Evolutionary conservation across 2,329 filamentous ascomycete genomes (phyloP).

Genomic region (Gyromitra esculenta): DNA sequence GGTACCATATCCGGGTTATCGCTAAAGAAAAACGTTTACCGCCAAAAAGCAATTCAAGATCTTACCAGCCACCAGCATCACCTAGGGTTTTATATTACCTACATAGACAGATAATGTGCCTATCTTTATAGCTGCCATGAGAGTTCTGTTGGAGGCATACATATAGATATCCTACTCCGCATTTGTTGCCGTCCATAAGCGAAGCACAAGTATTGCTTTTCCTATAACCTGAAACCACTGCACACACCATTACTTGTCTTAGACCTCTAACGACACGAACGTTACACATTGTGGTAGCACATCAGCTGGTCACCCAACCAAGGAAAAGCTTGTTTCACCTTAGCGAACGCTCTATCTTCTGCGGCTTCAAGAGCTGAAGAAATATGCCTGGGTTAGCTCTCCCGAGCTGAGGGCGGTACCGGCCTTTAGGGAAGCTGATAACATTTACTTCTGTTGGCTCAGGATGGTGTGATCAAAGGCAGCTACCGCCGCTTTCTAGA

Average conservation of each 20-base stretch:
- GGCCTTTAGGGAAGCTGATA: conserved; percentile 10
- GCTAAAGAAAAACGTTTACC: neutral
- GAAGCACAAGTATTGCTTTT: conserved; percentile 17
- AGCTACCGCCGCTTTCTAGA: neutral
- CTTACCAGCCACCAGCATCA: neutral
- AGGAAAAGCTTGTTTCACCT: conserved; percentile 28
- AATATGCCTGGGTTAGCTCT: neutral
- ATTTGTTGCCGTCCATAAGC: conserved; percentile 28
- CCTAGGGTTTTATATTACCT: neutral
- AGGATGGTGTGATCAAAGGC: neutral
- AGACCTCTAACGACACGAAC: neutral
- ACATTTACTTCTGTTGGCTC: neutral
- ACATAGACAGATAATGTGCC: neutral
- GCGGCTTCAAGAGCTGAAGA: neutral
- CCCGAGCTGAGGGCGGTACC: conserved; percentile 17
- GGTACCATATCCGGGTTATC: neutral
- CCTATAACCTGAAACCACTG: conserved; percentile 8
- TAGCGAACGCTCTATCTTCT: conserved; percentile 12
- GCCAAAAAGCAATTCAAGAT: neutral
- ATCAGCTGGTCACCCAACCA: neutral
- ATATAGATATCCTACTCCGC: neutral
- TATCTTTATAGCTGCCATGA: neutral
- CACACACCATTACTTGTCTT: neutral
- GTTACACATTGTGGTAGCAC: conserved; percentile 12
- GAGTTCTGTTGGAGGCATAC: neutral